Percentiles rank a stretch among this genome's conserved stretches.
Conservation (phyloP, 176 grass and related monocot species). For the Chrysopogon serrulatus region DNA sequence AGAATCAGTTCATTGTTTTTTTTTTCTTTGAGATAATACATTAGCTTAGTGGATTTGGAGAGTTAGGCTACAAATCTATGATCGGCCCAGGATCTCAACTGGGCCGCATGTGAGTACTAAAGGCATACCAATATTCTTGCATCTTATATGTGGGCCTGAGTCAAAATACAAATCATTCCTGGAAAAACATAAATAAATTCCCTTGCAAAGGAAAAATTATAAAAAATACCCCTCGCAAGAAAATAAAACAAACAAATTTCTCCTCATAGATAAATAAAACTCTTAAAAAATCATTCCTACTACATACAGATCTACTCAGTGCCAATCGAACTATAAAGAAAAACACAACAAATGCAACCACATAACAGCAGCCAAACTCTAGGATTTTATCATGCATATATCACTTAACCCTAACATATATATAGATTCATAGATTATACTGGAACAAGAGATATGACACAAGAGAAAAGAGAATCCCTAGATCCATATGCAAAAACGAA, state of each 20-base stretch:
- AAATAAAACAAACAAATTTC: neutral
- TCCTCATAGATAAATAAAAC: neutral
- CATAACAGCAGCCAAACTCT: neutral
- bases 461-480: neutral
- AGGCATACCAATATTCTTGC: too few relatives aligned
- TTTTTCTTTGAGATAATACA: too few relatives aligned
- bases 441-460: neutral
- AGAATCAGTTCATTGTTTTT: too few relatives aligned
- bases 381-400: neutral
- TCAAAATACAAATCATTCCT: too few relatives aligned
- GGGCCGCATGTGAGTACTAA: too few relatives aligned
- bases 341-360: neutral
- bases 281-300: neutral
- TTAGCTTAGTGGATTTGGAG: too few relatives aligned
- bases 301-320: neutral
- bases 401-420: neutral
- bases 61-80: too few relatives aligned
- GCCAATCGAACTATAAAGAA: neutral
- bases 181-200: neutral
- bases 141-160: too few relatives aligned
- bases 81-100: too few relatives aligned
- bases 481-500: neutral
- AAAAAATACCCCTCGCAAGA: neutral
- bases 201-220: neutral
- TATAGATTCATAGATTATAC: neutral